These are phyloP conservation scores for Fusarium torulosum DNA, from an alignment of 2,329 filamentous ascomycete genomes.

Conservation along the genomic window DNA sequence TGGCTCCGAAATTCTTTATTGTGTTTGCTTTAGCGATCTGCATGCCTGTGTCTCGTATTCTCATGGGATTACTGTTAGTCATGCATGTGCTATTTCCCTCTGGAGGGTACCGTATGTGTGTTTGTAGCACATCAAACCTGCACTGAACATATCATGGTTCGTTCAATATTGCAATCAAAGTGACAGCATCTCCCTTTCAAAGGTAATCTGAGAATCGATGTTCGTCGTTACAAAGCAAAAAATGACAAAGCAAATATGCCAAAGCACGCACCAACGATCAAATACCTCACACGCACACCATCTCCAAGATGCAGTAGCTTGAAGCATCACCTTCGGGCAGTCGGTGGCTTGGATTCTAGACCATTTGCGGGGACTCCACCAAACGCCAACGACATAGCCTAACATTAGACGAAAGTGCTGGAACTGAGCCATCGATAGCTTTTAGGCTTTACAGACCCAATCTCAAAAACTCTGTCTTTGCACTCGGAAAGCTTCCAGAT, in stretches of 20 bases:
- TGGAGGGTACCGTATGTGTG: too few relatives aligned
- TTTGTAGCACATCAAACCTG: too few relatives aligned
- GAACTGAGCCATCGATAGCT: slow-evolving; percentile 10
- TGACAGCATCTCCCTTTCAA: too few relatives aligned
- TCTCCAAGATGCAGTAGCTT: slow-evolving; percentile 8
- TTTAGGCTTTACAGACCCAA: not conserved
- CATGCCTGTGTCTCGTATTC: not conserved
- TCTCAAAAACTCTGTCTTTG: not conserved
- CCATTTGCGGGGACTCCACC: slow-evolving; percentile 35
- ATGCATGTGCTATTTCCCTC: too few relatives aligned
- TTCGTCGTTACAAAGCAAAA: not conserved
- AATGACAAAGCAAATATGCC: not conserved
- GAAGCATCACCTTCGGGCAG: not conserved
- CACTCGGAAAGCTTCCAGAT: not conserved
- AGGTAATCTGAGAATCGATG: not conserved
- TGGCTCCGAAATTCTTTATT: not conserved
- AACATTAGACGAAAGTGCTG: not conserved
- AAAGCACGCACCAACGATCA: not conserved
- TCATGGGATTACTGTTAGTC: not conserved
- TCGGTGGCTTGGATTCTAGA: slow-evolving; percentile 33
- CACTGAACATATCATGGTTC: not conserved
- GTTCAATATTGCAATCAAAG: not conserved
- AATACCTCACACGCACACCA: slow-evolving; percentile 2
- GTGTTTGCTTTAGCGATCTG: slow-evolving; percentile 3
- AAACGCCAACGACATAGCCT: not conserved